A percentile compares a stretch with the other conserved stretches of the same genome.
Evolutionary conservation across 441 rosid genomes (phyloP).

Genomic region (Adansonia rubrostipa): DNA sequence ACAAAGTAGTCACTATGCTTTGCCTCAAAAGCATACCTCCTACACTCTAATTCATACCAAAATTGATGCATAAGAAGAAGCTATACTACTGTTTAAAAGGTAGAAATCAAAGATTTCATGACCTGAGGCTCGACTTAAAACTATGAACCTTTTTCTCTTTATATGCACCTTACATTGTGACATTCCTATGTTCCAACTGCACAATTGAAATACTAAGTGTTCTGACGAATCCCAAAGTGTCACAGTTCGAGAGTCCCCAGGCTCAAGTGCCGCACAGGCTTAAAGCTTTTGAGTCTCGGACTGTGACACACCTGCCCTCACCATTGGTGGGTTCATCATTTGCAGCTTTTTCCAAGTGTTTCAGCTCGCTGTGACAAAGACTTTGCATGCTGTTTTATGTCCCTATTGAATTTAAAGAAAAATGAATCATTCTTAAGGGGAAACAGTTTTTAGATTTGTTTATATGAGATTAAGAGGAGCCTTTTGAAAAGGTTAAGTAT

Average conservation of each 20-base stretch:
- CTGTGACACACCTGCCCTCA: too few species aligned
- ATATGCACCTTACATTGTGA: neutral
- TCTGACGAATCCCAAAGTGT: neutral
- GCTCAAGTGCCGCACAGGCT: too few species aligned
- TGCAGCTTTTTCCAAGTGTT: neutral
- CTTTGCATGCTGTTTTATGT: constrained; percentile 34
- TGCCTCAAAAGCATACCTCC: neutral
- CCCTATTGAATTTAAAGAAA: constrained; percentile 34
- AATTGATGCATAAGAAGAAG: neutral
- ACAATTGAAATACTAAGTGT: constrained; percentile 18
- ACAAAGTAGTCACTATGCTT: neutral
- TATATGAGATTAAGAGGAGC: neutral
- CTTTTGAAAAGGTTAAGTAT: neutral
- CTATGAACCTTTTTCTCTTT: neutral
- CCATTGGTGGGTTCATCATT: neutral
- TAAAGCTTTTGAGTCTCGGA: too few species aligned
- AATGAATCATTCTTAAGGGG: neutral
- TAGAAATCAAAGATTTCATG: neutral
- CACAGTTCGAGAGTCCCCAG: too few species aligned
- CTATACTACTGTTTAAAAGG: neutral
- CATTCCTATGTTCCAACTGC: constrained; percentile 22
- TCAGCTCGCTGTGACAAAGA: constrained; percentile 13
- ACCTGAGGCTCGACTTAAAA: neutral
- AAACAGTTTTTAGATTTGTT: neutral
- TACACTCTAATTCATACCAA: neutral